Evolutionary conservation across 352 stramenopile genomes (phyloP), one percentile per base, ranked within the genome.

Genomic region (Globisporangium cystogenes): DNA sequence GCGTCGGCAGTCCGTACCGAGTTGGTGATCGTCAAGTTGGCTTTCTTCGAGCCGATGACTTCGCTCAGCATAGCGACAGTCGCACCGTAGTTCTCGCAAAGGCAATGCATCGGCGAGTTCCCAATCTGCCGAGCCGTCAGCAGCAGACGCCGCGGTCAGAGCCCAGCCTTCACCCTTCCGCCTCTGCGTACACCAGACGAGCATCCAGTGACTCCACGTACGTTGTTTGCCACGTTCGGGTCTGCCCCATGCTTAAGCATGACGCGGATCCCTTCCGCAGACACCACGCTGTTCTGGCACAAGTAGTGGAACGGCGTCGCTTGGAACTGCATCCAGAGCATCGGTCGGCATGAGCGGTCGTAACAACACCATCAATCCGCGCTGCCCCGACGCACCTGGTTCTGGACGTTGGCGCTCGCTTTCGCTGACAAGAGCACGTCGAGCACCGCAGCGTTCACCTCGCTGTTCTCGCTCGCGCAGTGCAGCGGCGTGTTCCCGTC

Each of bases 151-250:
- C n/a, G n/a, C n/a, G n/a, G n/a, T n/a, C n/a, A n/a, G n/a, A n/a
- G n/a, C n/a, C n/a, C n/a, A n/a, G n/a, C n/a, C n/a, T n/a, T n/a
- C n/a, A n/a, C n/a, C n/a, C n/a, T n/a, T 31, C 27, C 27, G 27
- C 27, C 27, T 15, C 26, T 4, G 39, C 43, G 10, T 6, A 37
- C 15, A n/a, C 36, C 23, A 46, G 29, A 18, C 10, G 4, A 42
- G 3, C 27, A 43, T 29, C 39, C 24, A 35, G 1, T 16, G n/a
- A 12, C 29, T 20, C 16, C 5, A 52, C 52, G 36, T 61, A 93
- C 82, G 41, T 93, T 90, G 64, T 93, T 87, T 37, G 73, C 72
- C 45, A 77, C 54, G 52, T 86, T 90, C 23, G 84, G 80, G 52
- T 93, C 71, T n/a, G 72, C 74, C 47, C 77, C 68, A 59, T 82